phyloP scores from a whole-genome alignment of 2,329 filamentous ascomycete species.

The Cyphellophora europaea region DNA sequence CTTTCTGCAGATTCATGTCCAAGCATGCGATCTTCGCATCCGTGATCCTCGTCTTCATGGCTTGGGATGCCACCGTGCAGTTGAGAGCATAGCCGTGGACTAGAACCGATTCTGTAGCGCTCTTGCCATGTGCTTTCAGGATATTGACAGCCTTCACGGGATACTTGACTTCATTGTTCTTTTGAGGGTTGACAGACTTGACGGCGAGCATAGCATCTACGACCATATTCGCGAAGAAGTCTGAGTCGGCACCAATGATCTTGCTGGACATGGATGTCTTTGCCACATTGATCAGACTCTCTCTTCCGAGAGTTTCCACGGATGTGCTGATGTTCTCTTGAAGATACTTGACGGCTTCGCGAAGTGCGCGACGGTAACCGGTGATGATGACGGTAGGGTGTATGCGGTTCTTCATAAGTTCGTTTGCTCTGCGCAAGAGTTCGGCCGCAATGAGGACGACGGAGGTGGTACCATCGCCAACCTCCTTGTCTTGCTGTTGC shows the following conservation, averaged over 20 bases:
- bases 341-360: slow-evolving; percentile 98
- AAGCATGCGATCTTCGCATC: slow-evolving; percentile 95
- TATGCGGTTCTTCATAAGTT: slow-evolving; percentile 99
- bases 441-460: slow-evolving; percentile 96
- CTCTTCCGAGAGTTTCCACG: slow-evolving; percentile 81
- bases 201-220: slow-evolving; percentile 94
- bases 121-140: slow-evolving; percentile 96
- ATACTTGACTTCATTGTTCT: slow-evolving; percentile 76
- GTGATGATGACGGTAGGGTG: slow-evolving; percentile 99
- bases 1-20: slow-evolving; percentile 98
- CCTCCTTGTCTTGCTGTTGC: slow-evolving; percentile 98
- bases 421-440: slow-evolving; percentile 85
- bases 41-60: slow-evolving; percentile 84
- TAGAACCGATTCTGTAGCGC: slow-evolving; percentile 73
- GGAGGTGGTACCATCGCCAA: slow-evolving; percentile 95
- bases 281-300: slow-evolving; percentile 87
- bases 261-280: slow-evolving; percentile 99
- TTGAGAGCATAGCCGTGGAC: slow-evolving; percentile 97
- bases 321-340: slow-evolving; percentile 96
- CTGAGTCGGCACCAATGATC: slow-evolving; percentile 90
- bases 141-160: slow-evolving; percentile 99
- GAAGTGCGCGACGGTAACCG: slow-evolving; percentile 86
- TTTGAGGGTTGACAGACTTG: slow-evolving; percentile 75
- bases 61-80: slow-evolving; percentile 96
- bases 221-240: slow-evolving; percentile 96